Percentiles rank a stretch among this genome's conserved stretches.
phyloP scores from a whole-genome alignment of 2,329 filamentous ascomycete species.

The Paradendryphiella salina region DNA sequence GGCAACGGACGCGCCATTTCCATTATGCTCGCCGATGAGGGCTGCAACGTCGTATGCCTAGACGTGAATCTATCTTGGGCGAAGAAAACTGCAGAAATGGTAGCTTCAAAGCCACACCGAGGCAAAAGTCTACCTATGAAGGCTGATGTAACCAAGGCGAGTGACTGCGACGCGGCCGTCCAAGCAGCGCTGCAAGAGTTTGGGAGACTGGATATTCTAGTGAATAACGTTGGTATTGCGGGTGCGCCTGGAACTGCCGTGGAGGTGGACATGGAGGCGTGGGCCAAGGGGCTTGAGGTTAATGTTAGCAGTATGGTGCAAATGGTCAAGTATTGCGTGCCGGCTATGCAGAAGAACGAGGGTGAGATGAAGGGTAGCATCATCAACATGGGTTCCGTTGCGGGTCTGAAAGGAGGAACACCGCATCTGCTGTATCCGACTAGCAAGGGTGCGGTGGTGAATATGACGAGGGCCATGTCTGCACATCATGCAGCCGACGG shows the following conservation, averaged over 20 bases:
- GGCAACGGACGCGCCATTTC: constrained; percentile 75
- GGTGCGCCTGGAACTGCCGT: constrained; percentile 57
- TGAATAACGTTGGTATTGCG: constrained; percentile 55
- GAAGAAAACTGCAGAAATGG: constrained; percentile 67
- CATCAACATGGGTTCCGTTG: constrained; percentile 80
- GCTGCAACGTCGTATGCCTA: constrained; percentile 68
- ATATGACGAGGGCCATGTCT: constrained; percentile 62
- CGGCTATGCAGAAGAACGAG: constrained; percentile 62
- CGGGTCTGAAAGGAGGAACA: constrained; percentile 62
- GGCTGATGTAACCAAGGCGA: neutral
- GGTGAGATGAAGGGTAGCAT: constrained; percentile 63
- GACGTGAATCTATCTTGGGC: constrained; percentile 75
- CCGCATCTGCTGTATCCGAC: constrained; percentile 59
- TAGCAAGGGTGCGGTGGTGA: constrained; percentile 58
- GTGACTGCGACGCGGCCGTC: neutral
- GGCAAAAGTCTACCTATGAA: constrained; percentile 62
- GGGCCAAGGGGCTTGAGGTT: constrained; percentile 64
- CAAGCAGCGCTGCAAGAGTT: neutral
- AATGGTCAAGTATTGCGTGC: constrained; percentile 71
- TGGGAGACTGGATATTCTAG: neutral
- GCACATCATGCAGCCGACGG: constrained; percentile 56
- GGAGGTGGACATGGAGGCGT: constrained; percentile 57
- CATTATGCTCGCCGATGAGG: constrained; percentile 76
- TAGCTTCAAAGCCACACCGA: constrained; percentile 61
- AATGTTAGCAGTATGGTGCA: constrained; percentile 81